Evolutionary conservation across 129 eudicot genomes (phyloP).

Genomic region (Rutidosis leptorrhynchoides): DNA sequence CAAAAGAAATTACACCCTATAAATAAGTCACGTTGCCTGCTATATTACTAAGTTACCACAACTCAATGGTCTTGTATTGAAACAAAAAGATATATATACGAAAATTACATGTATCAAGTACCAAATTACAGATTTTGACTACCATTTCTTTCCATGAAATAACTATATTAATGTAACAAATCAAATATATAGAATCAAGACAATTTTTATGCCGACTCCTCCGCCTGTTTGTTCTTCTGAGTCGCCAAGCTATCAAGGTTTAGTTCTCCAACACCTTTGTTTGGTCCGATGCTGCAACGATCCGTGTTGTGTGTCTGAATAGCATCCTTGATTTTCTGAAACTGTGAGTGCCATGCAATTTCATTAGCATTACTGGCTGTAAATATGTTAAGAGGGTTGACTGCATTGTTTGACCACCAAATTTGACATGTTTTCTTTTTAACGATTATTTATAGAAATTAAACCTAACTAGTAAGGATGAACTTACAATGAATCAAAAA

Average conservation of each 20-base stretch:
- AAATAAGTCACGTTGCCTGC: not conserved
- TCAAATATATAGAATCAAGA: conserved; percentile 11
- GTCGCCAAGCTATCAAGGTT: conserved; percentile 43
- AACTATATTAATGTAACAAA: conserved; percentile 17
- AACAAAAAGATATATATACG: conserved; percentile 21
- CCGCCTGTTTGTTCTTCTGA: conserved; percentile 44
- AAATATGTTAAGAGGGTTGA: not conserved
- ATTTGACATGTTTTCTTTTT: not conserved
- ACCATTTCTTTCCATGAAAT: not conserved
- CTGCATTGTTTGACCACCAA: not conserved
- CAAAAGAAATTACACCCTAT: too few species aligned
- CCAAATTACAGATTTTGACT: conserved; percentile 14
- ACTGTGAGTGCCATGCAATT: conserved; percentile 41
- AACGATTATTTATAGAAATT: too few species aligned
- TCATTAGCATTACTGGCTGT: not conserved
- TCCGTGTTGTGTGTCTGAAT: conserved; percentile 73
- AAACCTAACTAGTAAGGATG: not conserved
- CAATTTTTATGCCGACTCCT: conserved; percentile 24
- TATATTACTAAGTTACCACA: not conserved
- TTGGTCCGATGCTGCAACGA: conserved; percentile 77
- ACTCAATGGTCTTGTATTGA: conserved; percentile 17
- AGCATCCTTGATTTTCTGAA: conserved; percentile 94
- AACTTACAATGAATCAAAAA: not conserved
- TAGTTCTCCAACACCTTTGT: conserved; percentile 65
- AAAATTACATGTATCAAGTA: conserved; percentile 17